phyloP scores from a whole-genome alignment of 176 grass and related monocot species.

The Luzula sylvatica region DNA sequence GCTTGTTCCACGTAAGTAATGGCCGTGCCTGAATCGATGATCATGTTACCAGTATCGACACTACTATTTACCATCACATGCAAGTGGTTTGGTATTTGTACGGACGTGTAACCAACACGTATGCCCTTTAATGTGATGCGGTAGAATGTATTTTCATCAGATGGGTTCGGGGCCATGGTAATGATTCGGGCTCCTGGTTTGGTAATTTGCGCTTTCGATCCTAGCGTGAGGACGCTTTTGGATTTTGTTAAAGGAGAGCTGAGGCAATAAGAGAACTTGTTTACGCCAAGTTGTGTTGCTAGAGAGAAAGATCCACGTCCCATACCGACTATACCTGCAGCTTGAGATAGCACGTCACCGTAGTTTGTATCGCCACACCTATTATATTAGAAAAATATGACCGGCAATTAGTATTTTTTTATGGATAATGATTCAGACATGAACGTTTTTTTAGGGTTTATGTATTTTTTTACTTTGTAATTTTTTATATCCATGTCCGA shows the following conservation, averaged over 20 bases:
- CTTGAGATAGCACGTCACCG: slow-evolving; percentile 12
- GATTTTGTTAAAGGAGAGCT: slow-evolving; percentile 13
- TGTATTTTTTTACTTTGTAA: too few relatives aligned
- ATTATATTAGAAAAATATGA: too few relatives aligned
- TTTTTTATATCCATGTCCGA: too few relatives aligned
- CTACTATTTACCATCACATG: not conserved
- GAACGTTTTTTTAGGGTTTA: too few relatives aligned
- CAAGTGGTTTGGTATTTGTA: not conserved
- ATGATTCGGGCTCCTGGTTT: slow-evolving; percentile 2
- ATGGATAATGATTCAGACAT: too few relatives aligned
- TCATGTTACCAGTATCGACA: slow-evolving; percentile 27
- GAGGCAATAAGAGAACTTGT: slow-evolving; percentile 54
- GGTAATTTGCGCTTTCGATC: slow-evolving; percentile 5
- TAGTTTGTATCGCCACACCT: slow-evolving; percentile 33
- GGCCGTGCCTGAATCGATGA: slow-evolving; percentile 51
- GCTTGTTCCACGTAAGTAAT: slow-evolving; percentile 39
- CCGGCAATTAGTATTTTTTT: too few relatives aligned
- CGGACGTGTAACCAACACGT: slow-evolving; percentile 24
- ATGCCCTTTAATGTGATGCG: slow-evolving; percentile 42
- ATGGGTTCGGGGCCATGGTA: slow-evolving; percentile 19
- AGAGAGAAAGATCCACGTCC: slow-evolving; percentile 37
- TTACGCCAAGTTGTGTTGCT: slow-evolving; percentile 30
- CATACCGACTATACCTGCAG: slow-evolving; percentile 37
- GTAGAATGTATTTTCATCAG: slow-evolving; percentile 27
- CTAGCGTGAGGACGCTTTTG: slow-evolving; percentile 30